A percentile compares a stretch with the other conserved stretches of the same genome.
Evolutionary conservation across 257 asterid genomes (phyloP).

Genomic region (Przewalskia tangutica): DNA sequence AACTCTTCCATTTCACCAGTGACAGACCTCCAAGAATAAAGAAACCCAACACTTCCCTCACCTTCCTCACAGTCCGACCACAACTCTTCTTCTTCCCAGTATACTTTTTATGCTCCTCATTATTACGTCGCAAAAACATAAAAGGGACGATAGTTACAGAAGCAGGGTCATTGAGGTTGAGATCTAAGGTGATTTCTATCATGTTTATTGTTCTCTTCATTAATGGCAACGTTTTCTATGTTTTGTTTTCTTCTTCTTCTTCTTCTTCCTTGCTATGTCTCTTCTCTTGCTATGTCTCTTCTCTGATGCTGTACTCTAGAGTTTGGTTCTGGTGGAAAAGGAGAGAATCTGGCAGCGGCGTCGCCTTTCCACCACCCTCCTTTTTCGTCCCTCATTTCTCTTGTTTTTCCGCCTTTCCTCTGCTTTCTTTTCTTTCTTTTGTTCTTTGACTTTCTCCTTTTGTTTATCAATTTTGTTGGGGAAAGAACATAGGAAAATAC

Average conservation of each 20-base stretch:
- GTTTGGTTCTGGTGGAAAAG: too few relatives aligned
- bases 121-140: neutral
- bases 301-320: neutral
- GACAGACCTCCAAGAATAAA: neutral
- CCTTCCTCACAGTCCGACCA: neutral
- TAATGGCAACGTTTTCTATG: neutral
- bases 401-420: neutral
- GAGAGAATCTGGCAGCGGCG: too few relatives aligned
- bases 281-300: neutral
- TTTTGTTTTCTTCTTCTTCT: too few relatives aligned
- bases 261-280: neutral
- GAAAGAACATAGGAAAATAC: neutral
- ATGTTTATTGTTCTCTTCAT: neutral
- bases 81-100: neutral
- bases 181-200: neutral
- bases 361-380: neutral
- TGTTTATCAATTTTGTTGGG: neutral
- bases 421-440: neutral
- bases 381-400: neutral
- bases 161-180: neutral
- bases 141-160: neutral
- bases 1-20: neutral
- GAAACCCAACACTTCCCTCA: neutral
- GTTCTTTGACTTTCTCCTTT: too few relatives aligned
- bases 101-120: neutral